Evolutionary conservation across 2,329 filamentous ascomycete genomes (phyloP), one percentile per base, ranked within the genome.

Genomic region (Neofusicoccum cordaticola): DNA sequence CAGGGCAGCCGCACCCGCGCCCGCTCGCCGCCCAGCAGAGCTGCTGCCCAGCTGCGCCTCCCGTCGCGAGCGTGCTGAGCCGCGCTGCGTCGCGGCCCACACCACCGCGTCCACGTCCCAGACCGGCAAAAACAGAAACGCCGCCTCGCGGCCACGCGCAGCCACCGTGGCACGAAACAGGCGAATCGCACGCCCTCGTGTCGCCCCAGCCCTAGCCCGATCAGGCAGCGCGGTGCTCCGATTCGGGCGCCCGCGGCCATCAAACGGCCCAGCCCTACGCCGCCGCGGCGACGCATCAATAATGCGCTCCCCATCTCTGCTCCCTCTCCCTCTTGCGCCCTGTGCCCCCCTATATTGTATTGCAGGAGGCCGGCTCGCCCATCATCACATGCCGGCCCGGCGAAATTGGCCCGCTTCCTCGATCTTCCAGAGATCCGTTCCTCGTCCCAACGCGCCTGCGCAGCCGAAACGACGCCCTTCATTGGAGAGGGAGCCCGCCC

Each of bases 191-290:
- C 31, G 3, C 12, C 13, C 22, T 50, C 47, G 47, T 50, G 47
- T 50, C n/a, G 9, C 17, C 19, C 52, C 12, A 12, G 42, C n/a
- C 41, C 56, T 60, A 15, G 39, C 39, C 53, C 53, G 53, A 58
- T 58, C 39, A 19, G 34, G 53, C n/a, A 34, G 48, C 48, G 27
- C 31, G 15, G 6, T 17, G 15, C 41, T 15, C 50, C 50, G 34
- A 53, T 53, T 39, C 50, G 50, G 34, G 9, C 41, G 15, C 15
- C 17, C 41, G 41, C 1, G 35, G 12, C 13, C 35, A 56, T 27
- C 37, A 56, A 56, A 56, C 52, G 52, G 52, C 7, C 52, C 53
- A 58, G 53, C 53, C 53, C 53, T 58, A 58, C 53, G 27, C 27
- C 4, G 27, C 27, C 5, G 27, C 53, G n/a, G 53, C 35, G 42